Conservation (phyloP, 805 yeast genomes). For the Gaillardinia entomophila region DNA sequence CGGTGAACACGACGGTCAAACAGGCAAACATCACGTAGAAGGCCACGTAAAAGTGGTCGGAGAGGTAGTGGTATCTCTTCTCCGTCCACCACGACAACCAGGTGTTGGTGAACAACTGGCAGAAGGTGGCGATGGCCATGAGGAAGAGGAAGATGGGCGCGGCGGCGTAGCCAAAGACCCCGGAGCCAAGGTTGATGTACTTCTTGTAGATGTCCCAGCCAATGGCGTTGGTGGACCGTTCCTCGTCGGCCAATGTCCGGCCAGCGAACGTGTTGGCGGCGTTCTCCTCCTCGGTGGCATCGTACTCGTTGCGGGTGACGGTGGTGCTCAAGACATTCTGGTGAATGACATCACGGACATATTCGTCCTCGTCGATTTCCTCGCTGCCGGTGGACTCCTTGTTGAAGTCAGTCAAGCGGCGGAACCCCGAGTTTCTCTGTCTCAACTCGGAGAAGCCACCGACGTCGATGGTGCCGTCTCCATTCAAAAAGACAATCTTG, state of each 20-base stretch:
- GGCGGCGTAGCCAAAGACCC: slow-evolving; percentile 28
- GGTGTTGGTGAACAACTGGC: slow-evolving; percentile 37
- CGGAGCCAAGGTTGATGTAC: slow-evolving; percentile 27
- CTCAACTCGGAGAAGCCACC: slow-evolving; percentile 29
- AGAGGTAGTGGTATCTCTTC: slow-evolving; percentile 17
- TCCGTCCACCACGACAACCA: slow-evolving; percentile 42
- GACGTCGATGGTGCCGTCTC: slow-evolving; percentile 36
- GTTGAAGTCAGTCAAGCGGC: slow-evolving; percentile 45
- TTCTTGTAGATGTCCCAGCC: slow-evolving; percentile 22
- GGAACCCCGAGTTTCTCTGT: slow-evolving; percentile 39
- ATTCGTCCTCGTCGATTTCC: slow-evolving; percentile 21
- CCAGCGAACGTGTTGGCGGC: slow-evolving; percentile 13
- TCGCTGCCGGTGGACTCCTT: slow-evolving; percentile 16
- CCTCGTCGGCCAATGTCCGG: slow-evolving; percentile 30
- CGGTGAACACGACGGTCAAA: slow-evolving; percentile 34
- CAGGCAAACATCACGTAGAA: slow-evolving; percentile 31
- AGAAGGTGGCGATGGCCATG: slow-evolving; percentile 31
- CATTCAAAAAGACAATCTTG: slow-evolving; percentile 31
- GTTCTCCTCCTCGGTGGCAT: slow-evolving; percentile 2
- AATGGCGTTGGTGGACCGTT: slow-evolving; percentile 31
- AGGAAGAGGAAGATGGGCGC: slow-evolving; percentile 28
- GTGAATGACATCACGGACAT: slow-evolving; percentile 2
- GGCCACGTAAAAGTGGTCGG: slow-evolving; percentile 29
- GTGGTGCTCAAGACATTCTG: slow-evolving; percentile 1
- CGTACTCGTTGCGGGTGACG: not conserved